Conservation (phyloP, 148 eudicot species). For the Euryodendron excelsum region DNA sequence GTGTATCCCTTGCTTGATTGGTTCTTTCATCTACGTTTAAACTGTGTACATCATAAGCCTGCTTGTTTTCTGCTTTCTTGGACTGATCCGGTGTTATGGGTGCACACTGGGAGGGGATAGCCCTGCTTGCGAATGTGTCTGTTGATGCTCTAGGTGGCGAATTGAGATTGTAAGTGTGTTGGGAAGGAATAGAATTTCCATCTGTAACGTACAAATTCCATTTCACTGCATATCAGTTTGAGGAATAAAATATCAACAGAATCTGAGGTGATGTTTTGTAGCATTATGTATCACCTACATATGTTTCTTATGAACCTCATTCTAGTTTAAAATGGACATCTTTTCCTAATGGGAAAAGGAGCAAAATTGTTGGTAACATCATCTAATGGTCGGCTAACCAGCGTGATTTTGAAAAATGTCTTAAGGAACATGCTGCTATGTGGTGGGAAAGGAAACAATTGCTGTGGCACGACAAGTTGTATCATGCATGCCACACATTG, state of each 20-base stretch:
- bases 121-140: slow-evolving; percentile 22
- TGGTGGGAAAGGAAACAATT: too few relatives aligned
- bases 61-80: slow-evolving; percentile 27
- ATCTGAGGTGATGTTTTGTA: not conserved
- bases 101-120: slow-evolving; percentile 26
- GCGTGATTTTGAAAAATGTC: not conserved
- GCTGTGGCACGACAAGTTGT: too few relatives aligned
- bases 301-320: not conserved
- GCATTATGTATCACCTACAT: too few relatives aligned
- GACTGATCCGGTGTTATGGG: slow-evolving; percentile 61
- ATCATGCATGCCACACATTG: not conserved
- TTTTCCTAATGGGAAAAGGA: not conserved
- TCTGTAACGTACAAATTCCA: slow-evolving; percentile 26
- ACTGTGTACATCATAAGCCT: slow-evolving; percentile 19
- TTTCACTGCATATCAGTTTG: slow-evolving; percentile 10
- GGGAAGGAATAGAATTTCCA: slow-evolving; percentile 21
- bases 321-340: too few relatives aligned
- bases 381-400: not conserved
- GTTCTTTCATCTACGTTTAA: slow-evolving; percentile 16
- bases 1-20: slow-evolving; percentile 26
- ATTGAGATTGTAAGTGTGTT: slow-evolving; percentile 33
- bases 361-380: not conserved
- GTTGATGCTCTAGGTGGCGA: slow-evolving; percentile 27
- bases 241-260: not conserved
- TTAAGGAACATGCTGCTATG: too few relatives aligned